A percentile compares a stretch with the other conserved stretches of the same genome.
Evolutionary conservation across 768 basidiomycete genomes (phyloP).

Genomic region (Lepiota subincarnata): DNA sequence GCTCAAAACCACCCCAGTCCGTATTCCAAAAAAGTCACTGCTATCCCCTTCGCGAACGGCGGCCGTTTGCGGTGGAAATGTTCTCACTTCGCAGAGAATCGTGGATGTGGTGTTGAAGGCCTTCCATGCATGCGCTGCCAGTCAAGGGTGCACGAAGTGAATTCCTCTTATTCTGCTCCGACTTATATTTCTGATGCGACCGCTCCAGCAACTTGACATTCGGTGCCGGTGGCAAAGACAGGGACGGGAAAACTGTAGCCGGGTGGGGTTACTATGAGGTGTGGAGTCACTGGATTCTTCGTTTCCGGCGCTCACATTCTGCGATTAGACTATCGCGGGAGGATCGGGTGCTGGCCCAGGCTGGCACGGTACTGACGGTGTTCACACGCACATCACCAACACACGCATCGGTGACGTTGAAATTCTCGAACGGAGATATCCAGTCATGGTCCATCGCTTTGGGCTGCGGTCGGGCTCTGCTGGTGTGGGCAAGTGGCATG

Average conservation of each 20-base stretch:
- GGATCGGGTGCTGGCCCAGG: constrained; percentile 86
- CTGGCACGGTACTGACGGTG: constrained; percentile 92
- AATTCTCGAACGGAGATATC: constrained; percentile 90
- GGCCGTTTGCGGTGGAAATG: constrained; percentile 92
- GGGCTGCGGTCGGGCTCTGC: constrained; percentile 67
- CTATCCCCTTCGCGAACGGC: constrained; percentile 81
- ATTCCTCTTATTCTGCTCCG: constrained; percentile 19
- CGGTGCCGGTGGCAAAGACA: constrained; percentile 83
- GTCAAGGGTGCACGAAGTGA: constrained; percentile 92
- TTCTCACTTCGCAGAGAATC: constrained; percentile 87
- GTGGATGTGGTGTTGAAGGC: constrained; percentile 93
- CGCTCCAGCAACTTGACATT: constrained; percentile 76
- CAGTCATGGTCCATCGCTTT: constrained; percentile 84
- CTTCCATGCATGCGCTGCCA: constrained; percentile 87
- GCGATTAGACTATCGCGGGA: constrained; percentile 80
- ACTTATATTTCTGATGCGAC: constrained; percentile 7
- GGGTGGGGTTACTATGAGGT: constrained; percentile 94
- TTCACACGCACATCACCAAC: constrained; percentile 92
- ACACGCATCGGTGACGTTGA: constrained; percentile 93
- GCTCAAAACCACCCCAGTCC: constrained; percentile 40
- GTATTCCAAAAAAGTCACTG: constrained; percentile 74
- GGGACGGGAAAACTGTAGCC: constrained; percentile 64
- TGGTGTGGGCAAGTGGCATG: constrained; percentile 67
- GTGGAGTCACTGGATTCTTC: constrained; percentile 11
- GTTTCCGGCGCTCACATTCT: not conserved